Conservation (phyloP, 495 filamentous ascomycete species). For the Parmelia sp. region DNA sequence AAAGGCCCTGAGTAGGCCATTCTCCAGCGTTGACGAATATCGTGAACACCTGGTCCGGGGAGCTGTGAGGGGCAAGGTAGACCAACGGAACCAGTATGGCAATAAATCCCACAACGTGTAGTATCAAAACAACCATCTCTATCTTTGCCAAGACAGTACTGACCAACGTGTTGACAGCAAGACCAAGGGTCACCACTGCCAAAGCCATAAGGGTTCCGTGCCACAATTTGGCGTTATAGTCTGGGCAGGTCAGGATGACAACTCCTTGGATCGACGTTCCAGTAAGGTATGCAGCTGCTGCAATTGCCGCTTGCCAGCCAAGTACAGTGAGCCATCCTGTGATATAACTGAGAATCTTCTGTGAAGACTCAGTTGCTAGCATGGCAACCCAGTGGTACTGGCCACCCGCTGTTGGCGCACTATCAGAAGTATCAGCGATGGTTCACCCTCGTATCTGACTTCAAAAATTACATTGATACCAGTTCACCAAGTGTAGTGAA, state of each 20-base stretch:
- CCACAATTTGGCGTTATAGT: slow-evolving; percentile 36
- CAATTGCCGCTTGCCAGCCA: slow-evolving; percentile 40
- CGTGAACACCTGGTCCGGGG: slow-evolving; percentile 37
- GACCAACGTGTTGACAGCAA: slow-evolving; percentile 38
- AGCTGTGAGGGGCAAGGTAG: slow-evolving; percentile 39
- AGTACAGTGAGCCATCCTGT: slow-evolving; percentile 44
- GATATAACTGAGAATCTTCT: slow-evolving; percentile 42
- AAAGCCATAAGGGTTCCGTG: slow-evolving; percentile 40
- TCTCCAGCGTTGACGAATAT: slow-evolving; percentile 41
- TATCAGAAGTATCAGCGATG: neutral
- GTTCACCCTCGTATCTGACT: neutral
- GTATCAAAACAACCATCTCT: slow-evolving; percentile 41
- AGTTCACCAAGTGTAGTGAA: slow-evolving; percentile 38
- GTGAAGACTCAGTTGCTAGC: slow-evolving; percentile 35
- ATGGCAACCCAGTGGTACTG: slow-evolving; percentile 49
- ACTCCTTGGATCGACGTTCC: slow-evolving; percentile 40
- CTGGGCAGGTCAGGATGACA: slow-evolving; percentile 31
- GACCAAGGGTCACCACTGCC: slow-evolving; percentile 33
- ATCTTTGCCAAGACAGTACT: slow-evolving; percentile 38
- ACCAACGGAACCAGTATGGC: slow-evolving; percentile 46
- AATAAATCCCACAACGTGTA: slow-evolving; percentile 48
- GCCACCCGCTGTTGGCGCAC: slow-evolving; percentile 44
- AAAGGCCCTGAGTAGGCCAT: slow-evolving; percentile 39
- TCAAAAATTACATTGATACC: slow-evolving; percentile 35
- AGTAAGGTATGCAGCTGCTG: slow-evolving; percentile 33